Evolutionary conservation across 495 filamentous ascomycete species (phyloP).

Genomic region (Penicillium verhagenii): DNA sequence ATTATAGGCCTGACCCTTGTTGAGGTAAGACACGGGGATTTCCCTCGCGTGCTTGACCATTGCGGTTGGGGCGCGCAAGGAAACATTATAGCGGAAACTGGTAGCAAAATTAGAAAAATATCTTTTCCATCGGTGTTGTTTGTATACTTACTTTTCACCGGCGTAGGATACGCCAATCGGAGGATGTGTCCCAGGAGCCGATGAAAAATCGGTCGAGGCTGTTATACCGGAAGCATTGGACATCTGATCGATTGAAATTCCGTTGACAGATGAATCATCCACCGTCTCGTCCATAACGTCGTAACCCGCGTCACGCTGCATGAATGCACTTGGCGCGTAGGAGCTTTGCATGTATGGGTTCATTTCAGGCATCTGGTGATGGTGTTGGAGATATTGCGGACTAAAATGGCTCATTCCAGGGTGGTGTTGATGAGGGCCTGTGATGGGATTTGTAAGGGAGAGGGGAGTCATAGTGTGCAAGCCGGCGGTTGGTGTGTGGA

Average conservation of each 20-base stretch:
- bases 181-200: slow-evolving; percentile 7
- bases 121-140: not conserved
- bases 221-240: slow-evolving; percentile 26
- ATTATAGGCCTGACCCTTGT: slow-evolving; percentile 93
- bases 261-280: slow-evolving; percentile 59
- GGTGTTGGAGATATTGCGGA: slow-evolving; percentile 55
- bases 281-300: slow-evolving; percentile 68
- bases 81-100: slow-evolving; percentile 89
- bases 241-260: slow-evolving; percentile 38
- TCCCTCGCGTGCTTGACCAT: slow-evolving; percentile 86
- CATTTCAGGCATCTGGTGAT: slow-evolving; percentile 69
- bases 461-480: slow-evolving; percentile 70
- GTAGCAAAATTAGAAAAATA: slow-evolving; percentile 18
- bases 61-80: slow-evolving; percentile 90
- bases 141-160: slow-evolving; percentile 49
- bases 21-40: slow-evolving; percentile 89
- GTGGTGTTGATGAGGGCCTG: slow-evolving; percentile 44
- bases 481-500: slow-evolving; percentile 79
- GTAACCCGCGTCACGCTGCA: slow-evolving; percentile 72
- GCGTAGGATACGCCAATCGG: slow-evolving; percentile 24
- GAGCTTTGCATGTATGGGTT: slow-evolving; percentile 67
- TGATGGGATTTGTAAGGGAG: slow-evolving; percentile 66
- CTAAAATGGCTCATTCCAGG: slow-evolving; percentile 13
- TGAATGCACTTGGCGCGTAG: slow-evolving; percentile 78
- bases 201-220: slow-evolving; percentile 22